Base-by-base conservation (phyloP, 805 yeast genomes). In the Kodamaea lidongshanica region DNA sequence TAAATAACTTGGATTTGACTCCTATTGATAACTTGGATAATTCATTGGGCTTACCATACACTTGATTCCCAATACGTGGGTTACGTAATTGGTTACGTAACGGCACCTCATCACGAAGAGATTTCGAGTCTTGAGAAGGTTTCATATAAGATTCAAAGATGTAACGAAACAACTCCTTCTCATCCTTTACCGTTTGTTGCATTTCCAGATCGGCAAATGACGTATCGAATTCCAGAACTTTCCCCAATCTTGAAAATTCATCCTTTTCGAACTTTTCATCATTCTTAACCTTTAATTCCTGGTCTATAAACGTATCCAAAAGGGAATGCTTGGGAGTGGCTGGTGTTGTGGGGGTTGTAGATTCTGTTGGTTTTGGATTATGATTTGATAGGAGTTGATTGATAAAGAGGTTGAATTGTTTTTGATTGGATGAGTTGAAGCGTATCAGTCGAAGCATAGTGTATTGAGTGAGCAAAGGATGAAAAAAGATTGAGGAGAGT, bases 111-210 rank as follows among this genome's bases (percentile, higher is more conserved):
- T n/a, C n/a, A 35, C 16, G 16, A 44, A 28, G 11, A 35, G 33
- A 7, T 37, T 34, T 12, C 36, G 25, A 20, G 13, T 32, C 25
- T 11, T 34, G 31, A 17, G 28, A 13, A 4, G 46, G 46, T 14
- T 38, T 30, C 37, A 48, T 41, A 26, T 50, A 52, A 10, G 50
- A 42, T 19, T 51, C 42, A 33, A 52, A 51, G 16, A 52, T 46
- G 27, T 51, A 44, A 29, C 40, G 46, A 26, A 52, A 50, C 18
- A 50, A 33, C 29, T 36, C 37, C 27, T 40, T 45, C 32, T 52
- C 57, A 17, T 48, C 49, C 12, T 46, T 38, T 6, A 42, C 33
- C 14, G 40, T 28, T 17, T 41, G 41, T 12, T 45, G 44, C 24
- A 37, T 31, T 14, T 37, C 30, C 12, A 35, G 33, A n/a, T 39